Base-by-base conservation (phyloP, 2,329 filamentous ascomycete genomes). In the Colletotrichum costaricense region DNA sequence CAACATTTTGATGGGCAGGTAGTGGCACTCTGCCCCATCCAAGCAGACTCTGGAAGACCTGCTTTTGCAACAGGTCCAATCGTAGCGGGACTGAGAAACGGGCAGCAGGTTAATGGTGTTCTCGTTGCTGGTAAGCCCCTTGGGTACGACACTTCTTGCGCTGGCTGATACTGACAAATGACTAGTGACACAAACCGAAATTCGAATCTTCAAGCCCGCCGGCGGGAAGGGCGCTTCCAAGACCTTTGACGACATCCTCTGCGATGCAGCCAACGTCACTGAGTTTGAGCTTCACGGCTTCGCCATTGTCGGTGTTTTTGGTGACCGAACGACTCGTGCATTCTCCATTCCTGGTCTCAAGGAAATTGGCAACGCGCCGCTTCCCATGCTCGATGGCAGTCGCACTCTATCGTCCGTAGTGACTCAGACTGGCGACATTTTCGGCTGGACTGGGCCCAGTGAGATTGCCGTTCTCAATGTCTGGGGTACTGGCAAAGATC, bases 201-300 rank as follows among this genome's bases (percentile, higher is more conserved):
- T 92, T n/a, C 91, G 95, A 69, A 91, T 99, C 62, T 98, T 98
- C 86, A 94, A 92, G 76, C 96, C 97, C 0, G 92, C 95, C 3
- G 90, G 90, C 1, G 88, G 92, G 24, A 98, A 98, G 83, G 97
- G 96, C n/a, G 95, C 96, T 0, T 94, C 95, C 68, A 98, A 97
- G 78, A 91, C 92, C 1, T 98, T 97, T 83, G 95, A 98, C 78
- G 92, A 94, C 76, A 90, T 86, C 72, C 85, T 97, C 54, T 98
- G 96, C 80, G 93, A 97, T 78, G 89, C 94, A 1, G 96, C 97
- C 2, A 87, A 89, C 3, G 90, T 98, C 0, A 92, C 93, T 0
- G 91, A 94, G 66, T 92, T 93, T 38, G 92, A 95, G 78, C 87
- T 93, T 28, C 90, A 93, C 57, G 95, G 95, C 1, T 92, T 93